Evolutionary conservation across 371 early-diverging fungal species (phyloP), one percentile per base, ranked within the genome.

Genomic region (Blastocladiella emersonii): DNA sequence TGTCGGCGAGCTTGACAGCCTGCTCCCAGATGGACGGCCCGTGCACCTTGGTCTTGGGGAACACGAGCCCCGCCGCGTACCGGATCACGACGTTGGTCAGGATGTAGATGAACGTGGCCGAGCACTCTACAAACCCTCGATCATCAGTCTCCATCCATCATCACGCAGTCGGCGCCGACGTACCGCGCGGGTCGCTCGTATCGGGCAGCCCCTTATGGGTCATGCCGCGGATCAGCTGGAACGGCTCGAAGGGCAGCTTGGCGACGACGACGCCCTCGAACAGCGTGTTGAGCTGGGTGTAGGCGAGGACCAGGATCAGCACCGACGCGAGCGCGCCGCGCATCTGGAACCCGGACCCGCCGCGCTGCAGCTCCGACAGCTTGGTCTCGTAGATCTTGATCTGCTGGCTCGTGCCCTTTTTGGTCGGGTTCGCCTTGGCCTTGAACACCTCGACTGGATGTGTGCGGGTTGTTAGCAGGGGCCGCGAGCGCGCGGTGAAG

Each of bases 171-270:
- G n/a, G n/a, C n/a, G n/a, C n/a, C n/a, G n/a, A n/a, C n/a, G n/a
- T n/a, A n/a, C n/a, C n/a, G n/a, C n/a, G 48, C 4, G 19, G n/a
- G 15, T 7, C 30, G 34, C 35, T 27, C 17, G 25, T 56, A n/a
- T 55, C 63, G 30, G 23, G 34, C 30, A 63, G 39, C n/a, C 56
- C 56, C 12, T 56, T 56, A 32, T 56, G 63, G 15, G 55, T n/a
- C 21, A 63, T 32, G 19, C 51, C 41, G 23, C 39, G 55, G 23
- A 63, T 3, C 21, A 63, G 25, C 19, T 36, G 21, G 27, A 55
- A 49, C 19, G 63, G 63, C 32, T 27, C 35, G 37, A 63, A 63
- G 39, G 63, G 63, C 36, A 63, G 30, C 43, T 56, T 53, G 43
- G 56, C 63, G 39, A 63, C 34, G 17, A 32, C 34, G 1, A 55